Percentiles rank a stretch among this genome's conserved stretches.
phyloP scores from a whole-genome alignment of 2,329 filamentous ascomycete species.

The Graphilbum sp. region DNA sequence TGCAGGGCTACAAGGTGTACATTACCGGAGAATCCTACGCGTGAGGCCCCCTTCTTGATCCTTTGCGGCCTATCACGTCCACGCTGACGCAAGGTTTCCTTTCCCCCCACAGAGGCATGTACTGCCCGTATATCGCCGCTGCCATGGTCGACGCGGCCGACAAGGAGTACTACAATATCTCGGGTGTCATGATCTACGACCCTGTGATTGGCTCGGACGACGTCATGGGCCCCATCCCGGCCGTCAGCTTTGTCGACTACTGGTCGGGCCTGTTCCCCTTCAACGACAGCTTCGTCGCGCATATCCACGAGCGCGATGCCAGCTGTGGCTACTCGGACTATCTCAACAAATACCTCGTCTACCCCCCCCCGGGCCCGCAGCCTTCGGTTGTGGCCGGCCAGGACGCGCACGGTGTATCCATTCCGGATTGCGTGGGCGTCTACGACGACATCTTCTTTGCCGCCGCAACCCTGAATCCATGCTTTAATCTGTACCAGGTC shows the following conservation, averaged over 20 bases:
- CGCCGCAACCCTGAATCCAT: slow-evolving; percentile 47
- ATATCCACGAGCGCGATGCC: slow-evolving; percentile 33
- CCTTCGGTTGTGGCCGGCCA: slow-evolving; percentile 30
- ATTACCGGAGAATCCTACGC: slow-evolving; percentile 60
- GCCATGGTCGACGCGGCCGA: slow-evolving; percentile 55
- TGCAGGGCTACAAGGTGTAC: slow-evolving; percentile 53
- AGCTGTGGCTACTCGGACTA: slow-evolving; percentile 48
- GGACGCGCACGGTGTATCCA: slow-evolving; percentile 17
- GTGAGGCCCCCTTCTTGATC: slow-evolving; percentile 7
- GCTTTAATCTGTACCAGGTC: slow-evolving; percentile 64
- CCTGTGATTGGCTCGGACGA: slow-evolving; percentile 40
- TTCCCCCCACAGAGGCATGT: slow-evolving; percentile 42
- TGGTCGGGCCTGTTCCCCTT: slow-evolving; percentile 44
- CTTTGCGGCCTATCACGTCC: too few species aligned
- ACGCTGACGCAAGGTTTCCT: too few species aligned
- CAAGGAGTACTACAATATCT: slow-evolving; percentile 48
- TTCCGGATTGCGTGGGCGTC: slow-evolving; percentile 36
- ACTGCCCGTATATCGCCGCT: slow-evolving; percentile 56
- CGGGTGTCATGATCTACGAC: slow-evolving; percentile 57
- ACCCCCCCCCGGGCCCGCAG: slow-evolving; percentile 47
- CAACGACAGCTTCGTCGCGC: slow-evolving; percentile 38
- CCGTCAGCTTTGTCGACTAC: slow-evolving; percentile 43
- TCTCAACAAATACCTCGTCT: slow-evolving; percentile 44
- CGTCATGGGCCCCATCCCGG: slow-evolving; percentile 28
- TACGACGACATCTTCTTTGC: slow-evolving; percentile 39